Evolutionary conservation across 2,329 filamentous ascomycete species (phyloP).

Genomic region (Exophiala alcalophila): DNA sequence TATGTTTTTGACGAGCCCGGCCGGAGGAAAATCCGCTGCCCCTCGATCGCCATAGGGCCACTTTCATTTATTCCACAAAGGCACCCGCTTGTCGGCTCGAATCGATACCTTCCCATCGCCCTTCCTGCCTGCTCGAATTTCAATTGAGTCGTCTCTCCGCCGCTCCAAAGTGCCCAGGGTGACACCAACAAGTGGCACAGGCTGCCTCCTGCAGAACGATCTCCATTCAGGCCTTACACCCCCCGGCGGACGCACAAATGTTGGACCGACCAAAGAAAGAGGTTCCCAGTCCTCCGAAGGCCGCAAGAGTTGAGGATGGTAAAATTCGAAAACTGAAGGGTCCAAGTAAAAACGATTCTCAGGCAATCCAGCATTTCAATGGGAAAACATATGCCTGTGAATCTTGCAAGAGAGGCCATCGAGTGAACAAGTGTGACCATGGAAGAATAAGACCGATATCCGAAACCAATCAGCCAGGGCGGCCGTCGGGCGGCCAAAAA

Average conservation of each 20-base stretch:
- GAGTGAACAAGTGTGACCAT: conserved; percentile 30
- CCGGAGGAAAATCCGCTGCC: no score
- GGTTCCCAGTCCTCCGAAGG: conserved; percentile 19
- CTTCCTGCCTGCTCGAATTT: no score
- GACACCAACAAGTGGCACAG: background rate
- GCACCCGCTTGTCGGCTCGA: no score
- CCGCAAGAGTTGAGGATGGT: conserved; percentile 22
- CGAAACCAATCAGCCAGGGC: conserved; percentile 27
- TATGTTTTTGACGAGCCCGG: no score
- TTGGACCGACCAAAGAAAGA: conserved; percentile 9
- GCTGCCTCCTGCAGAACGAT: background rate
- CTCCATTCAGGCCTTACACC: background rate
- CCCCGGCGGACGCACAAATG: no score
- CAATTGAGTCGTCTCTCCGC: no score
- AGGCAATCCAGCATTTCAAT: conserved; percentile 27
- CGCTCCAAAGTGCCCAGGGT: no score
- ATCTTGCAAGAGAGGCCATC: conserved; percentile 30
- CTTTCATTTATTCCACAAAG: no score
- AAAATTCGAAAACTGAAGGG: conserved; percentile 20
- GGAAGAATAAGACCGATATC: conserved; percentile 27
- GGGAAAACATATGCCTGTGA: conserved; percentile 30
- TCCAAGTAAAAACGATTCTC: conserved; percentile 14
- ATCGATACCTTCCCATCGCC: no score
- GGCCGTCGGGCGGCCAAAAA: conserved; percentile 28
- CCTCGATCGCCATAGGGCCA: no score